Evolutionary conservation across 768 basidiomycete species (phyloP).

Genomic region (Kwoniella sp.): DNA sequence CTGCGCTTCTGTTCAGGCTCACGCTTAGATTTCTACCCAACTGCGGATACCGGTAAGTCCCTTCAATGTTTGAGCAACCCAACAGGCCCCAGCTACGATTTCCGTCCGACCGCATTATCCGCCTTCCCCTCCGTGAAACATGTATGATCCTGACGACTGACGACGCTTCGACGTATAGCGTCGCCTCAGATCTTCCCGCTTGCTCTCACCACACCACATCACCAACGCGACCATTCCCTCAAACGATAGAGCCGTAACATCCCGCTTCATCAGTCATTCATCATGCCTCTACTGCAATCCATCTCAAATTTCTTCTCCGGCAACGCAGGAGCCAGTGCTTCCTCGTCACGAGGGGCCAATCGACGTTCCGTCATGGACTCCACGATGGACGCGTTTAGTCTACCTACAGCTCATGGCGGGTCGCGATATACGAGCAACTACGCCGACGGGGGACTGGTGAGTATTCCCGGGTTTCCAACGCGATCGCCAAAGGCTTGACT

Average conservation of each 20-base stretch:
- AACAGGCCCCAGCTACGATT: not conserved
- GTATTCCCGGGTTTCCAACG: not conserved
- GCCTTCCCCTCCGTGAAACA: not conserved
- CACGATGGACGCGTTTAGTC: constrained; percentile 85
- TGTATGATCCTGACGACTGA: not conserved
- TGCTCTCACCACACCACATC: not conserved
- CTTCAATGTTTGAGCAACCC: not conserved
- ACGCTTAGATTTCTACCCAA: not conserved
- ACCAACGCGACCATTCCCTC: not conserved
- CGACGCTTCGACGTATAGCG: not conserved
- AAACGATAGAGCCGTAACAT: not conserved
- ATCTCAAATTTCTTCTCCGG: constrained; percentile 40
- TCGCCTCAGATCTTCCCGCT: not conserved
- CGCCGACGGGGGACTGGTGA: constrained; percentile 19
- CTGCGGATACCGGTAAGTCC: not conserved
- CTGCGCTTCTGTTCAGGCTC: too few relatives aligned
- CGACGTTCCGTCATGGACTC: constrained; percentile 64
- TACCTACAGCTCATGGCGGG: constrained; percentile 62
- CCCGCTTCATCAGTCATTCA: constrained; percentile 4
- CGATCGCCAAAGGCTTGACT: not conserved
- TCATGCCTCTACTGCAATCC: constrained; percentile 48
- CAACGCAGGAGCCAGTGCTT: constrained; percentile 7
- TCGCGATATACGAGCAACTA: constrained; percentile 16
- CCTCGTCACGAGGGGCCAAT: constrained; percentile 33
- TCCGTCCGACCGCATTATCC: not conserved